These are phyloP conservation scores for Scedosporium boydii DNA, from an alignment of 2,329 filamentous ascomycete genomes.

Conservation along the genomic window DNA sequence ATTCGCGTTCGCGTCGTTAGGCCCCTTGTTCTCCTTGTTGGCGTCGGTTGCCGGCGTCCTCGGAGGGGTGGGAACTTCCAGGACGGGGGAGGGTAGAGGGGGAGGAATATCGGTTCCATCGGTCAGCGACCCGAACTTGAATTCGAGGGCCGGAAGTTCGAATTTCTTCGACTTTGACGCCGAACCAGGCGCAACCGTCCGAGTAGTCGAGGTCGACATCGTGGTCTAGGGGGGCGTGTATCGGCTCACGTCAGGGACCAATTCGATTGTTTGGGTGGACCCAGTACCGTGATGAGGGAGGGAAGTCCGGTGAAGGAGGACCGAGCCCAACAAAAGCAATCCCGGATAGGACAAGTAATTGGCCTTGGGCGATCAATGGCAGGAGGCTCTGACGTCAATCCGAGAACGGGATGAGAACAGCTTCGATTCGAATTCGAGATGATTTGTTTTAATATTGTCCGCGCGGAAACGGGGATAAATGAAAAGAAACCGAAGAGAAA, in stretches of 20 bases:
- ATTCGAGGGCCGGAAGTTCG: conserved; percentile 47
- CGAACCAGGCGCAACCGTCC: not conserved
- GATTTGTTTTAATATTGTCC: not conserved
- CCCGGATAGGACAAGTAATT: not conserved
- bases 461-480: not conserved
- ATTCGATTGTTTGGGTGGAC: not conserved
- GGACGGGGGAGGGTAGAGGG: conserved; percentile 43
- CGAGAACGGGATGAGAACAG: not conserved
- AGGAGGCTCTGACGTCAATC: not conserved
- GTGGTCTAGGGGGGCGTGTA: not conserved
- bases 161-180: conserved; percentile 23
- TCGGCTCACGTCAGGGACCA: not conserved
- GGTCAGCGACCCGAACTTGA: conserved; percentile 50
- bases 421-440: not conserved
- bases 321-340: not conserved
- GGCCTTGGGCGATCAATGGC: not conserved
- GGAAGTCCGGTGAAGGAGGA: not conserved
- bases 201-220: not conserved
- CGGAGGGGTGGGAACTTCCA: conserved; percentile 36
- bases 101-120: conserved; percentile 53
- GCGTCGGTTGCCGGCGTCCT: conserved; percentile 19
- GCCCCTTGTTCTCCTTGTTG: conserved; percentile 13
- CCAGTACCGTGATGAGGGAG: not conserved
- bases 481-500: not conserved
- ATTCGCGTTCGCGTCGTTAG: conserved; percentile 11